Conservation (phyloP, 345 rosid species). For the Acer yangbiense region DNA sequence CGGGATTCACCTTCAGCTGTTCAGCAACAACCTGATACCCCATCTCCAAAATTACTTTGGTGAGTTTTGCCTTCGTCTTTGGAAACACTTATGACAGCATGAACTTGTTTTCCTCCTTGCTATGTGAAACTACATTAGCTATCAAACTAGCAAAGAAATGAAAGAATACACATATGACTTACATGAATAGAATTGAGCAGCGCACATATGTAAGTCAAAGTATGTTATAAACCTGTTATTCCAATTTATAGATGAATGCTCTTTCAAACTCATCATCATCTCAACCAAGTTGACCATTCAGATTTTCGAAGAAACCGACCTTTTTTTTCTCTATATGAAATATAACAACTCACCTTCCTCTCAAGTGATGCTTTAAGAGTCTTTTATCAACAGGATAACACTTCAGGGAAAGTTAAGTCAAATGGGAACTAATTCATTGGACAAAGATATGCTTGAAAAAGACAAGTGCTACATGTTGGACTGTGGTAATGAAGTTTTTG, state of each 20-base stretch:
- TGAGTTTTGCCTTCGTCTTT: slow-evolving; percentile 28
- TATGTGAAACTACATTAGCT: not conserved
- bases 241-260: not conserved
- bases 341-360: slow-evolving; percentile 5
- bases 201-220: not conserved
- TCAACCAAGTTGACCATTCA: not conserved
- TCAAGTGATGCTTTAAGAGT: slow-evolving; percentile 12
- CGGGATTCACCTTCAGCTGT: slow-evolving; percentile 45
- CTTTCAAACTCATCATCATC: not conserved
- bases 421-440: slow-evolving; percentile 44
- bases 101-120: slow-evolving; percentile 8
- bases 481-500: slow-evolving; percentile 59
- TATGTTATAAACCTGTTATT: not conserved
- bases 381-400: slow-evolving; percentile 55
- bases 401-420: slow-evolving; percentile 57
- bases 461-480: slow-evolving; percentile 85
- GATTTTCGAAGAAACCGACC: not conserved
- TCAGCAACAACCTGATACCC: slow-evolving; percentile 37
- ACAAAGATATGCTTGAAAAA: slow-evolving; percentile 59
- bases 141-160: not conserved
- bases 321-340: not conserved
- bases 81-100: not conserved
- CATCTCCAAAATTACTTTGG: slow-evolving; percentile 60
- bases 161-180: not conserved
- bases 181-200: not conserved